phyloP scores from a whole-genome alignment of 768 basidiomycete species.

The Galerina sulciceps region DNA sequence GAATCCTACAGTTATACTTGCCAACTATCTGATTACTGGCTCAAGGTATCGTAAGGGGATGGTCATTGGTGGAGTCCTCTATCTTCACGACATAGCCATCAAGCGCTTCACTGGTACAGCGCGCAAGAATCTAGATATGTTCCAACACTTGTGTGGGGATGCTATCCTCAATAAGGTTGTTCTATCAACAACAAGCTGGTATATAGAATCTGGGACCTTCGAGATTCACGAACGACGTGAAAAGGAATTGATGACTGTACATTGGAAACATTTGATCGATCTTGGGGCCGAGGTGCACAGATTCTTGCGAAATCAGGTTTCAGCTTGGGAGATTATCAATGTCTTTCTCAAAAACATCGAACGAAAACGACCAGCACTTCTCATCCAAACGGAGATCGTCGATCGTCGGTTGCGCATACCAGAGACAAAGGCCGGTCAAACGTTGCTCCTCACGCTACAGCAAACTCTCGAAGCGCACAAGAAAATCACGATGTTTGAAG shows the following conservation, averaged over 20 bases:
- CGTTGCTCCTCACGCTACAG: neutral
- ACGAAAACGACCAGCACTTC: neutral
- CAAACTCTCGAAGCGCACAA: neutral
- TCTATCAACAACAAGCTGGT: constrained; percentile 8
- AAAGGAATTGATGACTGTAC: neutral
- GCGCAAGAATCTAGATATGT: constrained; percentile 3
- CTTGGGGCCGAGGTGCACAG: neutral
- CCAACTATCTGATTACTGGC: neutral
- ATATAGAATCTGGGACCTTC: neutral
- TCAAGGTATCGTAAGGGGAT: neutral
- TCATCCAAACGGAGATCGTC: constrained; percentile 1
- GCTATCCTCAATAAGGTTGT: neutral
- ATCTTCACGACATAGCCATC: constrained; percentile 10
- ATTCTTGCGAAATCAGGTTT: neutral
- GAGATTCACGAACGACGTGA: constrained; percentile 1
- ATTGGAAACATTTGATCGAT: constrained; percentile 4
- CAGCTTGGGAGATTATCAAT: constrained; percentile 2
- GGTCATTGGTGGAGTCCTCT: constrained; percentile 7
- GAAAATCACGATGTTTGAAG: neutral
- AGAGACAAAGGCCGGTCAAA: neutral
- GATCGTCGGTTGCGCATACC: neutral
- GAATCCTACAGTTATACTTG: neutral
- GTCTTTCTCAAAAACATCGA: neutral
- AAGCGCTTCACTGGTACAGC: constrained; percentile 5
- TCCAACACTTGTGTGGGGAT: neutral